A percentile compares a stretch with the other conserved stretches of the same genome.
Conservation (phyloP, 1,284 basidiomycete genomes). For the Waitea zeae region DNA sequence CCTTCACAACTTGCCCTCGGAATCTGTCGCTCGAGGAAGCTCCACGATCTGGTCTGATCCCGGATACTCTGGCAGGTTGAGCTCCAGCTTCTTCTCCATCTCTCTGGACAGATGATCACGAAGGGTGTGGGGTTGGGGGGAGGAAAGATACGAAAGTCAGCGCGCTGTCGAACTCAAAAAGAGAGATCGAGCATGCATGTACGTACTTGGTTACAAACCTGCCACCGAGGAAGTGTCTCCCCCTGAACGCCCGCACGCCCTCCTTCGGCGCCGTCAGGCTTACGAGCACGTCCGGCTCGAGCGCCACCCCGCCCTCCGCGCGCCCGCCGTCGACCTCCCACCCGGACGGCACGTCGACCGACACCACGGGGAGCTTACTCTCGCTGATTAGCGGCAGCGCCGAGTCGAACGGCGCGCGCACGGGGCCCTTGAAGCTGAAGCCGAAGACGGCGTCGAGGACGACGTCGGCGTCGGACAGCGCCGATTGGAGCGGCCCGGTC, state of each 20-base stretch:
- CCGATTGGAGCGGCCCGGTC: slow-evolving; percentile 26
- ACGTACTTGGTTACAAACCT: slow-evolving; percentile 77
- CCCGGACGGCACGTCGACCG: slow-evolving; percentile 91
- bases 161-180: not conserved
- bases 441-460: slow-evolving; percentile 95
- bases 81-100: slow-evolving; percentile 52
- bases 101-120: slow-evolving; percentile 18
- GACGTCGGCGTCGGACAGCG: slow-evolving; percentile 57
- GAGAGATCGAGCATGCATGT: too few species aligned
- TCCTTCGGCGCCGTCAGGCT: slow-evolving; percentile 91
- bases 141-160: not conserved
- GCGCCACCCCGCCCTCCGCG: slow-evolving; percentile 24
- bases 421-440: slow-evolving; percentile 86
- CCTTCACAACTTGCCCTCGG: too few species aligned
- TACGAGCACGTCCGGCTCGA: slow-evolving; percentile 69
- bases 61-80: slow-evolving; percentile 67
- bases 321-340: slow-evolving; percentile 86
- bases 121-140: too few species aligned
- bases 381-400: slow-evolving; percentile 53
- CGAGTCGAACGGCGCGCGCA: slow-evolving; percentile 75
- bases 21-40: too few species aligned
- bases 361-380: slow-evolving; percentile 64
- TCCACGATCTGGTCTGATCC: slow-evolving; percentile 74
- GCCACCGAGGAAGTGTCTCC: slow-evolving; percentile 85
- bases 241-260: slow-evolving; percentile 61